Conservation (phyloP, 1,139 yeast genomes). For the Yamadazyma taylorii region DNA sequence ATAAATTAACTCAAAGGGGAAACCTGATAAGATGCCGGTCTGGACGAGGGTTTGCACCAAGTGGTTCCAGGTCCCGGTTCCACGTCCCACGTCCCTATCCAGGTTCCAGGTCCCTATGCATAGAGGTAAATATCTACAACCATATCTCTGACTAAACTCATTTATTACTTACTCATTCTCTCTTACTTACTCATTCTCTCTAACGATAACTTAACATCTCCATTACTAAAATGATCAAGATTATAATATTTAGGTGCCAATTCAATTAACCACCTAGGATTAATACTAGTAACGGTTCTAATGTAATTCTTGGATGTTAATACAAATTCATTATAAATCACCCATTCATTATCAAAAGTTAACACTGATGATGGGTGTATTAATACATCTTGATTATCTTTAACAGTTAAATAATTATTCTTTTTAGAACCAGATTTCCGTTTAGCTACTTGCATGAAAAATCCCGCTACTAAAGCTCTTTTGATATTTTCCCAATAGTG, state of each 20-base stretch:
- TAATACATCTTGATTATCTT: slow-evolving; percentile 93
- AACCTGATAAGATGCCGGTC: too few relatives aligned
- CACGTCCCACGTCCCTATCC: too few relatives aligned
- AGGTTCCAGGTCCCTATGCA: too few relatives aligned
- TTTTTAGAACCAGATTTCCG: slow-evolving; percentile 68
- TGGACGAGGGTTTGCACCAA: too few relatives aligned
- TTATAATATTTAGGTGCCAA: slow-evolving; percentile 85
- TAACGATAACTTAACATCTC: slow-evolving; percentile 79
- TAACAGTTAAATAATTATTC: slow-evolving; percentile 75
- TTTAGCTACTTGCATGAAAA: slow-evolving; percentile 98
- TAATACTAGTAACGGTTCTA: slow-evolving; percentile 88
- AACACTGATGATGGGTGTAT: slow-evolving; percentile 92
- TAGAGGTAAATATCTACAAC: too few relatives aligned
- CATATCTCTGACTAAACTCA: too few relatives aligned
- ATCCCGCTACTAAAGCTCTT: slow-evolving; percentile 88
- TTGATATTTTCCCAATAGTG: slow-evolving; percentile 72
- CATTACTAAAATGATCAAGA: slow-evolving; percentile 70
- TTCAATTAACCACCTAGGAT: slow-evolving; percentile 90
- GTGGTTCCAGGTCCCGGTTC: too few relatives aligned
- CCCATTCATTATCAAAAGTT: slow-evolving; percentile 87
- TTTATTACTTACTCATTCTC: too few relatives aligned
- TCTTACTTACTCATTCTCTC: slow-evolving; percentile 64
- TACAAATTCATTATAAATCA: slow-evolving; percentile 92
- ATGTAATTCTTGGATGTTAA: slow-evolving; percentile 91
- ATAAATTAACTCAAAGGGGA: too few relatives aligned